Conservation (phyloP, 179 eudicot species). For the Heliamphora pulchella region DNA sequence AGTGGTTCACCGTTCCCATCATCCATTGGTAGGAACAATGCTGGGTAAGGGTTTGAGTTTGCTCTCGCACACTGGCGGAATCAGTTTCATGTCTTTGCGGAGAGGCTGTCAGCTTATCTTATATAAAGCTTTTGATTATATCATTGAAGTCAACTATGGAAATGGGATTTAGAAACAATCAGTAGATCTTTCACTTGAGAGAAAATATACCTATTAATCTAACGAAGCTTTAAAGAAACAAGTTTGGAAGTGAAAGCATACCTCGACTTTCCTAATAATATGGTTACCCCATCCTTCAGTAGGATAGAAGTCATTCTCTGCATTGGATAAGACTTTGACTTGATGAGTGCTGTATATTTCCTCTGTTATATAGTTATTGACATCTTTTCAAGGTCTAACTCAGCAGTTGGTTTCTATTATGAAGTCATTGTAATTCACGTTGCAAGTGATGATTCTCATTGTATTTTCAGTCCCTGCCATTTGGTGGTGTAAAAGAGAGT, state of each 20-base stretch:
- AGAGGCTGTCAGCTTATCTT: background rate
- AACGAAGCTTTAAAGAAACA: background rate
- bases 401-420: background rate
- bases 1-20: background rate
- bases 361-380: background rate
- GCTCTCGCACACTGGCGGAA: background rate
- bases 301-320: background rate
- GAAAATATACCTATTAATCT: background rate
- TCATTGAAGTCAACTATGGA: background rate
- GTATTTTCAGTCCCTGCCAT: constrained; percentile 76
- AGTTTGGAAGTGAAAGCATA: background rate
- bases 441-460: background rate
- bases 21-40: background rate
- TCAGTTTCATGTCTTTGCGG: background rate
- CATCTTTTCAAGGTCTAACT: background rate
- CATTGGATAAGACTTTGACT: background rate
- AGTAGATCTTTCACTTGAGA: background rate
- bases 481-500: constrained; percentile 95
- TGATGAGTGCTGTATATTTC: background rate
- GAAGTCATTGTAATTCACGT: background rate
- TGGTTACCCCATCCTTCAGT: background rate
- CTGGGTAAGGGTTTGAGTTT: background rate
- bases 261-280: background rate
- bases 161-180: background rate
- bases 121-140: too few relatives aligned